Percentiles rank a stretch among this genome's conserved stretches.
These are phyloP conservation scores for Phytophthora europaea DNA, from an alignment of 352 stramenopile genomes.

Conservation along the genomic window DNA sequence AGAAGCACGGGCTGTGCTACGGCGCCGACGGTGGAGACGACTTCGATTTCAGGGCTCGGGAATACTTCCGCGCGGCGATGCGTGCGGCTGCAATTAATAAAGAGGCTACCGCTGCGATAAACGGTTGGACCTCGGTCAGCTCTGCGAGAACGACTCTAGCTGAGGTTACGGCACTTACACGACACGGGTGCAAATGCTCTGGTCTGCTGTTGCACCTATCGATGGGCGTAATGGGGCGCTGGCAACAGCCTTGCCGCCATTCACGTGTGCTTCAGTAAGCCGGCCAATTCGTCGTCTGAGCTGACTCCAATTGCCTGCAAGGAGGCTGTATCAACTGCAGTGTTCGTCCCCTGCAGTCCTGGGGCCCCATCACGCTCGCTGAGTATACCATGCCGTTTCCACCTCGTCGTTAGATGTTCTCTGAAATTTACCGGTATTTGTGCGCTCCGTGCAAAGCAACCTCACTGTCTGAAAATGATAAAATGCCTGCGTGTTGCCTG, in stretches of 20 bases:
- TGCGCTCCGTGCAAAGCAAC: too few species aligned
- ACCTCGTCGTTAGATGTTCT: not conserved
- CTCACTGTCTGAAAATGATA: too few species aligned
- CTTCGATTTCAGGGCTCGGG: constrained; percentile 36
- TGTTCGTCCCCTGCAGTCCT: constrained; percentile 39
- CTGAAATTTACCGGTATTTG: too few species aligned
- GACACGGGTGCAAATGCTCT: constrained; percentile 50
- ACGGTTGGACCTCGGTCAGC: constrained; percentile 35
- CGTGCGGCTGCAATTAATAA: constrained; percentile 26
- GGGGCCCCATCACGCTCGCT: constrained; percentile 28
- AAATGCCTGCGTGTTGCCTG: too few species aligned
- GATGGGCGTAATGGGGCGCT: constrained; percentile 6
- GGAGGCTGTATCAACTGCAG: constrained; percentile 15
- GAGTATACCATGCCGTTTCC: constrained; percentile 24
- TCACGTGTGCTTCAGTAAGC: constrained; percentile 54
- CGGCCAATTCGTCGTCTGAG: constrained; percentile 14
- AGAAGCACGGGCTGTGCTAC: constrained; percentile 90
- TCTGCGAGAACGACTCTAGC: constrained; percentile 36
- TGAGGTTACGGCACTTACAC: constrained; percentile 48
- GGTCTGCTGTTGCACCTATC: constrained; percentile 36
- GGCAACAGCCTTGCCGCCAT: constrained; percentile 48
- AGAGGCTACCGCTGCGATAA: constrained; percentile 41
- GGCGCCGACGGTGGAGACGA: constrained; percentile 50
- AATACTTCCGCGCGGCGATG: constrained; percentile 49
- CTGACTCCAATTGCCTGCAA: constrained; percentile 42